Evolutionary conservation across 2,329 filamentous ascomycete genomes (phyloP).

Genomic region (Fusarium palustre): DNA sequence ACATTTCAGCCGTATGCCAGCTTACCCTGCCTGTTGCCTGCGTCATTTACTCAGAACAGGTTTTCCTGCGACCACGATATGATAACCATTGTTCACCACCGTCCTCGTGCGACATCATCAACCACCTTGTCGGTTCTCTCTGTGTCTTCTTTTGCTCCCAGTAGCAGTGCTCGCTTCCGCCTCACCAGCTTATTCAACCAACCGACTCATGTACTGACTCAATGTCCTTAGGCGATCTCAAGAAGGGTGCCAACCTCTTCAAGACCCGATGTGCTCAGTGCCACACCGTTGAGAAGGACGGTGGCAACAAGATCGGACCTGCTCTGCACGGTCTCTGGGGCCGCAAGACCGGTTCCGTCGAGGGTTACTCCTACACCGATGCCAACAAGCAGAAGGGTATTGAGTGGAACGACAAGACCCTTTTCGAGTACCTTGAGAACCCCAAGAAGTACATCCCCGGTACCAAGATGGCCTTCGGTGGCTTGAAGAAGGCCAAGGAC

Average conservation of each 20-base stretch:
- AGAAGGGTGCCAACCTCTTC: conserved; percentile 99
- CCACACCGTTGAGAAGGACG: conserved; percentile 92
- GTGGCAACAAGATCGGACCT: conserved; percentile 98
- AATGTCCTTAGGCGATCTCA: conserved; percentile 80
- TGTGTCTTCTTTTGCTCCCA: neutral
- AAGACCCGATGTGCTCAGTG: conserved; percentile 99
- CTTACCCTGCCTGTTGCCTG: conserved; percentile 42
- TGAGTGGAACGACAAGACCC: conserved; percentile 84
- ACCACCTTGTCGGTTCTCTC: conserved; percentile 4
- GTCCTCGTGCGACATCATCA: conserved; percentile 11
- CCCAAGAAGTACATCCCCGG: conserved; percentile 99
- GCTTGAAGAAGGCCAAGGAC: conserved; percentile 99
- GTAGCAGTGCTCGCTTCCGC: neutral
- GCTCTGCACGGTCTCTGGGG: conserved; percentile 98
- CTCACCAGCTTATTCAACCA: neutral
- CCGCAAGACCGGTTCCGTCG: conserved; percentile 90
- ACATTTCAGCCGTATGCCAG: conserved; percentile 14
- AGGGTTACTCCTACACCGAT: conserved; percentile 97
- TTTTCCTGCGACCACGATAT: conserved; percentile 28
- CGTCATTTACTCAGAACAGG: conserved; percentile 50
- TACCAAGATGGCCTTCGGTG: conserved; percentile 99
- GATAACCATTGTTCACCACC: conserved; percentile 28
- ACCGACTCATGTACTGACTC: conserved; percentile 45
- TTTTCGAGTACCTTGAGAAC: conserved; percentile 99
- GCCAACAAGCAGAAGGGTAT: conserved; percentile 99